A percentile compares a stretch with the other conserved stretches of the same genome.
Conservation (phyloP, 257 asterid genomes). For the Fraxinus americana region DNA sequence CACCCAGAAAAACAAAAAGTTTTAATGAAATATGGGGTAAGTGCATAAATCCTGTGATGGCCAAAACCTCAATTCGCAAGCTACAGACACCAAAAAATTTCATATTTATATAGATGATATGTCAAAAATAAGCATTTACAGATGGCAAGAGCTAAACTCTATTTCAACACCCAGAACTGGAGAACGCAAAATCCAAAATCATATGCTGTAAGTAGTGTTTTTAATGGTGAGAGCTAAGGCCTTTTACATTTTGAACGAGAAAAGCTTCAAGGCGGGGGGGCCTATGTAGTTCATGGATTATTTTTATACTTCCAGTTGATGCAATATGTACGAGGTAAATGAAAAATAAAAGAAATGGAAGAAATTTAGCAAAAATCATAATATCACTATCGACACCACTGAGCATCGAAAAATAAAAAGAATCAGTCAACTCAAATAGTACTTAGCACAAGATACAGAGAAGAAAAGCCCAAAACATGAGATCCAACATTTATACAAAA, state of each 20-base stretch:
- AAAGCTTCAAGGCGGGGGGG: background rate
- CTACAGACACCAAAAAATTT: background rate
- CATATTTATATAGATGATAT: background rate
- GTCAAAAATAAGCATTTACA: background rate
- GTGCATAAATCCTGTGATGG: background rate
- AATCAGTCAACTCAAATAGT: background rate
- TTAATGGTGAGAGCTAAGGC: background rate
- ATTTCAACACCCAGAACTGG: background rate
- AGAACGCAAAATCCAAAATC: background rate
- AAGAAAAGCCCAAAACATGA: background rate
- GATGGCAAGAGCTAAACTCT: background rate
- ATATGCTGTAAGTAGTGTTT: background rate
- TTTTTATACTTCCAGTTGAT: background rate
- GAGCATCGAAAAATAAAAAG: background rate
- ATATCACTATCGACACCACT: background rate
- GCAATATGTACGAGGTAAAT: background rate
- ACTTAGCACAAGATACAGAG: background rate
- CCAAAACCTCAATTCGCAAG: background rate
- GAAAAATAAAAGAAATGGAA: background rate
- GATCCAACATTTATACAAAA: background rate
- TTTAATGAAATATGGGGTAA: background rate
- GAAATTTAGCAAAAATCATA: background rate
- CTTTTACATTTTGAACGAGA: background rate
- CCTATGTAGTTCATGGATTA: too few relatives aligned
- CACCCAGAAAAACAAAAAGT: conserved; percentile 12